Evolutionary conservation across 169 alveolate genomes (phyloP), one percentile per base, ranked within the genome.

Genomic region (Cystoisospora suis): DNA sequence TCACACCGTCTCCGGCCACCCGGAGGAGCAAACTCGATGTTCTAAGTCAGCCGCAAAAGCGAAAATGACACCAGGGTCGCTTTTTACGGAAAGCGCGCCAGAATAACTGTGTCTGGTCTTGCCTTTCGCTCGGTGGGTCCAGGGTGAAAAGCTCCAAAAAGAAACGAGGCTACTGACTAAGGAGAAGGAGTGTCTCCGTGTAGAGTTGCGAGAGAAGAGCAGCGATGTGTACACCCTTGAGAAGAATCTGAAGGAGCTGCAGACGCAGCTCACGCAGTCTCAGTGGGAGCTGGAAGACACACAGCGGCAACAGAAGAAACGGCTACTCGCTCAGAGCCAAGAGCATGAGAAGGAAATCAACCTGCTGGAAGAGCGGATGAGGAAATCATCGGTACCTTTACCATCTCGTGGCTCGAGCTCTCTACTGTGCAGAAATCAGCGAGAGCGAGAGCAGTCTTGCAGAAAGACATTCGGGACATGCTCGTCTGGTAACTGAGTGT

Each of bases 291-390:
- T 65, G 44, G 44, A 20, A n/a, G 79, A 65, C 44, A 65, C 42
- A 29, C 79, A 65, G 0, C 79, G 79, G 0, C 36, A 29, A 44
- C 79, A 65, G 79, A 29, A 65, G 29, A 29, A 65, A 23, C 79
- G 79, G 15, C 29, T 65, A 20, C 79, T 65, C 23, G 79, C 79
- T 65, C 79, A 65, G 79, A 65, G 79, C 36, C 79, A 65, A 65
- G 79, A 65, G 42, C 79, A 65, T 44, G 79, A 65, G 29, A 20
- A 65, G 42, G 79, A 65, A 44, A 65, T 65, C 42, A 65, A 40
- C 46, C 29, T 12, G 79, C 17, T 65, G 79, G 79, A 65, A 29
- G 79, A 44, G 12, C 79, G 79, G 12, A 65, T 65, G 44, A 40
- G 79, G 12, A 65, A 65, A 65, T 20, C 79, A 15, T 38, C 79